A percentile compares a stretch with the other conserved stretches of the same genome.
Conservation (phyloP, 1,284 basidiomycete genomes). For the Athelia sp. region DNA sequence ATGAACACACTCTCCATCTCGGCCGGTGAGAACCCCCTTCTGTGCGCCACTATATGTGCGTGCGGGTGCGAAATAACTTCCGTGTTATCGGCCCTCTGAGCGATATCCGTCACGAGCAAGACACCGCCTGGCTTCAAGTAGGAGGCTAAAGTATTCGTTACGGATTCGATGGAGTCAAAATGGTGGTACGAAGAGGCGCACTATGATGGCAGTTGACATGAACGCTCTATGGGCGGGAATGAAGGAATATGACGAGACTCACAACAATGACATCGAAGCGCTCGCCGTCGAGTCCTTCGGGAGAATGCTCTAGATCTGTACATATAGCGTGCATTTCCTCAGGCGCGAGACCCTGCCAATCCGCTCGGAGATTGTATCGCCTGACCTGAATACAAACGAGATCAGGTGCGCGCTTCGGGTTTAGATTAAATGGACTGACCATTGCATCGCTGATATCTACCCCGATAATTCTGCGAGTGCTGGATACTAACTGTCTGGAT, state of each 20-base stretch:
- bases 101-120: constrained; percentile 55
- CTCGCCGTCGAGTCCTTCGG: constrained; percentile 41
- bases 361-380: constrained; percentile 49
- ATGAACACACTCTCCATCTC: constrained; percentile 43
- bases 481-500: constrained; percentile 47
- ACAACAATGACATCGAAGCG: constrained; percentile 64
- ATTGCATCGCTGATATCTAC: constrained; percentile 65
- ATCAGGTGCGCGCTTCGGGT: not conserved
- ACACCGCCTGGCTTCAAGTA: constrained; percentile 59
- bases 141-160: constrained; percentile 45
- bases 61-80: constrained; percentile 20
- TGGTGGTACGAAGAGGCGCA: constrained; percentile 70
- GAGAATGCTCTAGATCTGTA: constrained; percentile 38
- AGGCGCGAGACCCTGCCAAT: constrained; percentile 49
- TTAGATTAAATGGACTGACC: constrained; percentile 29
- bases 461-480: constrained; percentile 56
- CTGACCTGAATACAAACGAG: constrained; percentile 17
- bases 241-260: constrained; percentile 12
- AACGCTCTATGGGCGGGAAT: constrained; percentile 14
- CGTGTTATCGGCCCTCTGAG: constrained; percentile 14
- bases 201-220: constrained; percentile 29
- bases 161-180: constrained; percentile 42
- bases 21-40: constrained; percentile 41
- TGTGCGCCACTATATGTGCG: constrained; percentile 47
- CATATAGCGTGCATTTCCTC: constrained; percentile 61